Percentiles rank a stretch among this genome's conserved stretches.
Conservation (phyloP, 352 stramenopile species). For the Phytopythium delawarense region DNA sequence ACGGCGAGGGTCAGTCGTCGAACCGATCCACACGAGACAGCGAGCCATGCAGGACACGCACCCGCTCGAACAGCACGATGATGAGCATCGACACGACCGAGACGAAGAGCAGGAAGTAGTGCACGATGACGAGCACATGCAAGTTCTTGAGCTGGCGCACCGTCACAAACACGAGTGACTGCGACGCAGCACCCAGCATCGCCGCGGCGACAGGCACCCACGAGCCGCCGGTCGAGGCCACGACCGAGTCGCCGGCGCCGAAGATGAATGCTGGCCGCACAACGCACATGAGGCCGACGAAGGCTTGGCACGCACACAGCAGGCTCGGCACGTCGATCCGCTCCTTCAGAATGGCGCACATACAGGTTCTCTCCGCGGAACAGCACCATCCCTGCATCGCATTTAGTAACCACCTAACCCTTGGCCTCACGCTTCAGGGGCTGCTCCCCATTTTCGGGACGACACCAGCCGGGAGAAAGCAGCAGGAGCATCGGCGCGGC, state of each 20-base stretch:
- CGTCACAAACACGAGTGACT: constrained; percentile 67
- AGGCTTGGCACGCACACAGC: constrained; percentile 27
- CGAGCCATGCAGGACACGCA: constrained; percentile 13
- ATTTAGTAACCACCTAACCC: too few relatives aligned
- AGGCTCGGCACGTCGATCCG: constrained; percentile 37
- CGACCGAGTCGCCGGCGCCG: constrained; percentile 34
- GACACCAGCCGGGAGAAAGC: too few relatives aligned
- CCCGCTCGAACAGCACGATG: constrained; percentile 49
- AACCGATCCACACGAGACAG: not conserved
- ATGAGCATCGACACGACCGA: constrained; percentile 39
- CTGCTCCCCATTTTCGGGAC: too few relatives aligned
- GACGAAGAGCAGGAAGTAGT: constrained; percentile 81
- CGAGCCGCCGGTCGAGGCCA: constrained; percentile 32
- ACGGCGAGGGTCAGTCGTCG: constrained; percentile 10
- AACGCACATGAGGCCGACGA: constrained; percentile 44
- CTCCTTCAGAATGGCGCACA: constrained; percentile 29
- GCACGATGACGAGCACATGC: constrained; percentile 55
- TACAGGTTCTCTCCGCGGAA: constrained; percentile 29
- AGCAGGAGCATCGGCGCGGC: too few relatives aligned
- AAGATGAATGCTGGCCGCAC: constrained; percentile 44
- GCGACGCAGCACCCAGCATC: constrained; percentile 49
- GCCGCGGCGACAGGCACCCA: constrained; percentile 47
- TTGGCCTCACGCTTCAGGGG: too few relatives aligned
- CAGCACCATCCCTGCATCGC: constrained; percentile 4
- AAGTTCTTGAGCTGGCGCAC: constrained; percentile 62